Percentiles rank a stretch among this genome's conserved stretches.
Conservation (phyloP, 371 early-diverging fungal genomes). For the Apophysomyces ossiformis region DNA sequence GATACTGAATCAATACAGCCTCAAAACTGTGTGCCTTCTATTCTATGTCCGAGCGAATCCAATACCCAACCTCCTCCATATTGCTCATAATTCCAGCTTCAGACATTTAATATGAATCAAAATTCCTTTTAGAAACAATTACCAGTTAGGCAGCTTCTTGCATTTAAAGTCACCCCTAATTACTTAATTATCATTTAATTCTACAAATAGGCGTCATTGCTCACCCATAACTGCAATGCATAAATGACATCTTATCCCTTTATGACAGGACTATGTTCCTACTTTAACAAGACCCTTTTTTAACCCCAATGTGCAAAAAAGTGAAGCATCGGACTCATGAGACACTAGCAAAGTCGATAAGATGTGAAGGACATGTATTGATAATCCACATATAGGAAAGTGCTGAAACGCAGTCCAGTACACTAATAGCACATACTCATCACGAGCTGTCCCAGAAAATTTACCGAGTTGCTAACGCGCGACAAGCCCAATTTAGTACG, state of each 20-base stretch:
- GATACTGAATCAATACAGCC: not conserved
- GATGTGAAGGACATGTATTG: no score
- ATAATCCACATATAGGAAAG: no score
- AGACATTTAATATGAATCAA: not conserved
- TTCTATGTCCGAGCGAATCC: not conserved
- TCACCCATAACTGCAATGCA: not conserved
- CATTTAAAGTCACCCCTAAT: not conserved
- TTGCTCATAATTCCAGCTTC: not conserved
- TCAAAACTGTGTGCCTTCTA: not conserved
- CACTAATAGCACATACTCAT: no score
- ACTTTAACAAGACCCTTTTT: not conserved
- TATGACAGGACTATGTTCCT: not conserved
- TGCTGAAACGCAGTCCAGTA: no score
- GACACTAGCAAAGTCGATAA: no score
- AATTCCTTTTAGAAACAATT: not conserved
- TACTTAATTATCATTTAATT: not conserved
- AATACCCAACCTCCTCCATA: not conserved
- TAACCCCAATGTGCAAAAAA: not conserved
- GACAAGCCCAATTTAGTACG: no score
- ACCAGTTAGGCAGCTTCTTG: not conserved
- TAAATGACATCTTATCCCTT: conserved; percentile 8
- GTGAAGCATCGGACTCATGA: no score
- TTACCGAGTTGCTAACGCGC: no score
- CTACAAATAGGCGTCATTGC: no score
- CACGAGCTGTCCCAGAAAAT: no score